Conservation (phyloP, 2,329 filamentous ascomycete species). For the Calonectria fujianensis region DNA sequence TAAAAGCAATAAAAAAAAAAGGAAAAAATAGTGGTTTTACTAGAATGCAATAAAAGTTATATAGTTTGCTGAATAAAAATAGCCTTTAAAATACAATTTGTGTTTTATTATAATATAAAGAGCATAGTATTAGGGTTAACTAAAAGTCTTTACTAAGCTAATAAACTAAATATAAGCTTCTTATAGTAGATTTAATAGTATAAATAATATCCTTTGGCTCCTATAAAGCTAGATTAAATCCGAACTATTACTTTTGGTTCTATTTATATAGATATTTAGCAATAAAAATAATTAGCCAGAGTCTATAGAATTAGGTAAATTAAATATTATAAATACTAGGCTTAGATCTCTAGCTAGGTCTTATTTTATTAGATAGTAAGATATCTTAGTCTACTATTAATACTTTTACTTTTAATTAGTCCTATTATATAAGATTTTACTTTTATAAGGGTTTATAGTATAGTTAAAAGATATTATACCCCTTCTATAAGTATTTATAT, state of each 20-base stretch:
- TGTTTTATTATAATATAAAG: too few species aligned
- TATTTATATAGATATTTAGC: not conserved
- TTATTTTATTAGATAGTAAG: not conserved
- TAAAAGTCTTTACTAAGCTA: not conserved
- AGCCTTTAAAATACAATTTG: too few species aligned
- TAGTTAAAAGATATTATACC: not conserved
- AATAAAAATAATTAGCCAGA: not conserved
- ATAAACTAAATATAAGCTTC: not conserved
- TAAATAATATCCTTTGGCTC: not conserved
- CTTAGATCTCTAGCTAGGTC: not conserved
- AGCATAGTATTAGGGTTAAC: not conserved
- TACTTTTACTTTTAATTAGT: not conserved
- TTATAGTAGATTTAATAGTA: not conserved
- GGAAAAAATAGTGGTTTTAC: too few species aligned
- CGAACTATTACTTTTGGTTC: not conserved
- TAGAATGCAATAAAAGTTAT: too few species aligned
- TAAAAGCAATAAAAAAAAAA: too few species aligned
- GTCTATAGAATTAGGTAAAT: not conserved
- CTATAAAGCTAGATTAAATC: not conserved
- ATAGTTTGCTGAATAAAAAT: too few species aligned
- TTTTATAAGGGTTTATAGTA: not conserved
- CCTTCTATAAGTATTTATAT: not conserved
- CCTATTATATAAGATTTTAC: not conserved
- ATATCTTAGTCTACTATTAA: not conserved
- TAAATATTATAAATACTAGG: not conserved